phyloP scores from a whole-genome alignment of 2,329 filamentous ascomycete species.

The Ilyonectria destructans region DNA sequence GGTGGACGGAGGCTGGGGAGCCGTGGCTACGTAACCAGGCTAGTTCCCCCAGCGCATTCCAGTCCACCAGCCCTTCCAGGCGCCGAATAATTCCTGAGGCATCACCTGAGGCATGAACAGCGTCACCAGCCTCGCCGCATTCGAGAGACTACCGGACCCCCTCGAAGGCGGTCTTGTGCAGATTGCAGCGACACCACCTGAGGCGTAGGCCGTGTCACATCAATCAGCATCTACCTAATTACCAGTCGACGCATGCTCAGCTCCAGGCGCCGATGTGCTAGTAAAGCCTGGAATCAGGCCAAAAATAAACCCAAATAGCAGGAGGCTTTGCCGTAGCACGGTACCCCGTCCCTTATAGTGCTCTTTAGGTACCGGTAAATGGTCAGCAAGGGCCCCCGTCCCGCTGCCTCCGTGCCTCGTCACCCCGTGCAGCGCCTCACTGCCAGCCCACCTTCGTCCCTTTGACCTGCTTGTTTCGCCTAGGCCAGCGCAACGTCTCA shows the following conservation, averaged over 20 bases:
- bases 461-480: conserved; percentile 48
- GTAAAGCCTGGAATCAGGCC: not conserved
- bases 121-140: conserved; percentile 34
- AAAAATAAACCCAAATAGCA: conserved; percentile 23
- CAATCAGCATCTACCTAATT: conserved; percentile 14
- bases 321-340: conserved; percentile 13
- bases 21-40: conserved; percentile 17
- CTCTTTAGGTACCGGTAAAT: conserved; percentile 28
- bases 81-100: conserved; percentile 29
- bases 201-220: conserved; percentile 27
- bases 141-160: conserved; percentile 20
- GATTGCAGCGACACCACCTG: conserved; percentile 22
- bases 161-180: conserved; percentile 20
- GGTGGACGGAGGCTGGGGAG: conserved; percentile 10
- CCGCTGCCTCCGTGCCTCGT: conserved; percentile 47
- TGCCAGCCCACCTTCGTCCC: conserved; percentile 38
- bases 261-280: conserved; percentile 1
- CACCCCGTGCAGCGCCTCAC: conserved; percentile 50
- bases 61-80: conserved; percentile 7
- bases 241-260: conserved; percentile 13
- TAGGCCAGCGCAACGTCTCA: conserved; percentile 50
- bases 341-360: conserved; percentile 7
- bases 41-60: conserved; percentile 10
- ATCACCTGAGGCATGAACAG: conserved; percentile 34
- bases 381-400: conserved; percentile 38